Base-by-base conservation (phyloP, 2,329 filamentous ascomycete genomes). In the Metarhizium rileyi region DNA sequence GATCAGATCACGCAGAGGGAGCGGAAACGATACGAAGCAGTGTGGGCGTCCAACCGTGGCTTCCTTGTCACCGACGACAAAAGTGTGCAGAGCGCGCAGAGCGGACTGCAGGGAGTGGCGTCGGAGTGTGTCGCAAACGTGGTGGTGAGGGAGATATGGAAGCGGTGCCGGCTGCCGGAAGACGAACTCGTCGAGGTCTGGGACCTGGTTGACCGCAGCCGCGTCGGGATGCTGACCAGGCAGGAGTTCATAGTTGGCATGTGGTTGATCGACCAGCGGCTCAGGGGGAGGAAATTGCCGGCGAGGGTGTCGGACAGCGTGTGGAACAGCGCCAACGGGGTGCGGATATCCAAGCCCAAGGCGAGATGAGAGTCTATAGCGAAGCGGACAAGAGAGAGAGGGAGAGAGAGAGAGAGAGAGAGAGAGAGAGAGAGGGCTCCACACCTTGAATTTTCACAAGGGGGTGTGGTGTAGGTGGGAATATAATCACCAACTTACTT, bases 41-140 rank as follows among this genome's bases (percentile, higher is more conserved):
- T 93, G 1, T 93, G 87, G 86, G 87, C 87, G 1, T 87, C 86
- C 40, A 93, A 93, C 59, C 80, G 81, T 45, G 87, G 87, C 0
- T 51, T 81, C 0, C 66, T 79, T 8, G 62, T 76, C 2, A 22
- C 52, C 14, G 49, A 53, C 12, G 54, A 55, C 48, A 52, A 49
- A 25, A 51, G 51, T 26, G 41, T 49, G 4, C 45, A 55, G 5
- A 57, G 58, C 16, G n/a, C 48, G 0, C 55, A 52, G 12, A 54
- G 55, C 5, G 54, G 45, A 30, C 50, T 52, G 23, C 52, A 53
- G 41, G 54, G 56, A 23, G 63, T 66, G 7, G 55, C 63, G 4
- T 66, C 66, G 1, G 74, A 80, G 14, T 72, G 76, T 43, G 83
- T 91, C 3, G 73, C 76, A 30, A 86, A 83, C 58, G 67, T 89